Evolutionary conservation across 371 early-diverging fungal species (phyloP).

Genomic region (Synchytrium microbalum): DNA sequence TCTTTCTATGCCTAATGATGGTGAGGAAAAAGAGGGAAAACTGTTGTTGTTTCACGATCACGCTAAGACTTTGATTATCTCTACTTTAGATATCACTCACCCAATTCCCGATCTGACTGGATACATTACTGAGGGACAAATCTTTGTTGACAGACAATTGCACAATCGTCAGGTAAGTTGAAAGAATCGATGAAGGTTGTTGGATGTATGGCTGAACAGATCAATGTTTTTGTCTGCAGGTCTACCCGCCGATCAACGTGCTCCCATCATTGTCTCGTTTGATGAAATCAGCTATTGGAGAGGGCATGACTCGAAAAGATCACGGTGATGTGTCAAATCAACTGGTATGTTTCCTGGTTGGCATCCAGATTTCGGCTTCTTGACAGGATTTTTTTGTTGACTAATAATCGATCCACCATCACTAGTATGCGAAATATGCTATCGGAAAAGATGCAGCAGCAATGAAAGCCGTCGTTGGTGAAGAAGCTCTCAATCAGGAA

Average conservation of each 20-base stretch:
- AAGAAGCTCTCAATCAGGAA: slow-evolving; percentile 98
- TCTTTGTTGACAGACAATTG: slow-evolving; percentile 98
- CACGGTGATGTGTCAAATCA: slow-evolving; percentile 99
- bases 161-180: slow-evolving; percentile 79
- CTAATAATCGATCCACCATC: no score
- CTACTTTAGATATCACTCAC: slow-evolving; percentile 94
- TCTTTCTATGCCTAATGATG: slow-evolving; percentile 99
- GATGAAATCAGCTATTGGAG: slow-evolving; percentile 99
- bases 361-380: not conserved
- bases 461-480: slow-evolving; percentile 99
- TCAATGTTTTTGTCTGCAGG: slow-evolving; percentile 40
- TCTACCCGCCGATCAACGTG: slow-evolving; percentile 99
- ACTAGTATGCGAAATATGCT: slow-evolving; percentile 98
- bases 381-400: not conserved
- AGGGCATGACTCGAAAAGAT: slow-evolving; percentile 98
- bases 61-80: not conserved
- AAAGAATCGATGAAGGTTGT: not conserved
- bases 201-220: not conserved
- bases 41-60: not conserved
- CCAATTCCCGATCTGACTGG: slow-evolving; percentile 99
- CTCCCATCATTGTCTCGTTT: slow-evolving; percentile 98
- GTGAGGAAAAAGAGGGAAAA: slow-evolving; percentile 32
- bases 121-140: slow-evolving; percentile 99
- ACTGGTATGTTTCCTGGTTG: slow-evolving; percentile 49
- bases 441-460: slow-evolving; percentile 99